Evolutionary conservation across 2,329 filamentous ascomycete species (phyloP), one percentile per base, ranked within the genome.

Genomic region (Penicillium griseofulvum): DNA sequence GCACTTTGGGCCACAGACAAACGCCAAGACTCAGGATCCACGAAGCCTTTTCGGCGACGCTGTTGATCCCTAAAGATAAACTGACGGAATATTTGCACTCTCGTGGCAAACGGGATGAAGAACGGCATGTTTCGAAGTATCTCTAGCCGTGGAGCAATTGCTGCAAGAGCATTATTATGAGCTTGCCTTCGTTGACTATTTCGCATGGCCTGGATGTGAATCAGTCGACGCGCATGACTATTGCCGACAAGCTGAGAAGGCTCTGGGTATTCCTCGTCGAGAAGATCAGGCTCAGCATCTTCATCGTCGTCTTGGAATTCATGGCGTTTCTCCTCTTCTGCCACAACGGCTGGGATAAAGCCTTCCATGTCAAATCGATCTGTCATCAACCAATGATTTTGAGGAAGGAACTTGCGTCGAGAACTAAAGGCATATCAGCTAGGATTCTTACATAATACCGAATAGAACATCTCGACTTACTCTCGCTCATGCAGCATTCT

Each of bases 101-200:
- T 82, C 0, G 90, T 94, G 36, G 90, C 85, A 65, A 99, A 99
- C 0, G 93, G 94, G 42, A 99, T 94, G 62, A 93, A 89, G 70
- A 97, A 99, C 0, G 94, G 94, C 87, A 99, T 95, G 67, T 97
- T 95, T 63, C 94, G 88, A 48, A 99, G 75, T 5, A 99, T 89
- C 68, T 97, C 92, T 10, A 97, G 79, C 63, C 93, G 87, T 0
- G 94, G 93, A 0, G 89, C 90, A 57, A 96, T 85, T 14, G 88
- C 83, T 45, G 92, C 89, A 24, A 95, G 76, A 57, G 89, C 83
- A 61, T 89, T 86, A 62, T 87, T 86, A 36, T 87, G 81, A 41
- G 86, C 86, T 7, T 83, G 81, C 66, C 85, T 86, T 59, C 85
- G 83, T 65, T 90, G 85, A 61, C 86, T 83, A 37, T 80, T 78